Evolutionary conservation across 2,329 filamentous ascomycete genomes (phyloP), one percentile per base, ranked within the genome.

Genomic region (Chaetoscypha palmicola): DNA sequence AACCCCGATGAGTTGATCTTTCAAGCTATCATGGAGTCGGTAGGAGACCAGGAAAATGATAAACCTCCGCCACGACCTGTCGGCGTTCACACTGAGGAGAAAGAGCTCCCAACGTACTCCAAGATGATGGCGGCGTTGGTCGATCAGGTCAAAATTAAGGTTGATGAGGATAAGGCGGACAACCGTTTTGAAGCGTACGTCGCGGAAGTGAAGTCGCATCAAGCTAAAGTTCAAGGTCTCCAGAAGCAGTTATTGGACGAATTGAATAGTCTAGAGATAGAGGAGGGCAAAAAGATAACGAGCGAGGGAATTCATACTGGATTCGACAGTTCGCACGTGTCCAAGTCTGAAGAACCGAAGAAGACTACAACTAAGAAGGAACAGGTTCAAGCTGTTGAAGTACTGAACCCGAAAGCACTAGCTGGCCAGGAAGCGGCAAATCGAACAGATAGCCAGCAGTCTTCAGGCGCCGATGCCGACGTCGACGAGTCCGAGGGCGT

Each of bases 71-170:
- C 77, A 38, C 73, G 85, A 19, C 90, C 90, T 1, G 82, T 81
- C 53, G 89, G 86, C 36, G 83, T 96, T 21, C 83, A 94, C 60
- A 73, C 75, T 32, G 74, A 87, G 43, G 80, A 83, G 55, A 80
- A 81, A 22, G 62, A 74, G 59, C 79, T 86, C 56, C 87, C 86
- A 1, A 84, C 82, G 11, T 98, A 95, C 62, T 92, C 88, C 30
- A 88, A 94, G 71, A 98, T 98, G 92, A 90, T 98, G 84, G 86
- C 86, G n/a, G 80, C 83, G n/a, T 67, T 98, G 57, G 76, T 97
- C 16, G 92, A 98, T 59, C 86, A 94, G 65, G 89, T 97, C 32
- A 96, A 95, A 66, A 51, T 51, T 58, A 74, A 78, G 66, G 80
- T 86, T 53, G 79, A 84, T 39, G 85, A 89, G 61, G 84, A 84